Percentiles rank a stretch among this genome's conserved stretches.
Conservation (phyloP, 2,329 filamentous ascomycete genomes). For the Coccinonectria pachysandricola region DNA sequence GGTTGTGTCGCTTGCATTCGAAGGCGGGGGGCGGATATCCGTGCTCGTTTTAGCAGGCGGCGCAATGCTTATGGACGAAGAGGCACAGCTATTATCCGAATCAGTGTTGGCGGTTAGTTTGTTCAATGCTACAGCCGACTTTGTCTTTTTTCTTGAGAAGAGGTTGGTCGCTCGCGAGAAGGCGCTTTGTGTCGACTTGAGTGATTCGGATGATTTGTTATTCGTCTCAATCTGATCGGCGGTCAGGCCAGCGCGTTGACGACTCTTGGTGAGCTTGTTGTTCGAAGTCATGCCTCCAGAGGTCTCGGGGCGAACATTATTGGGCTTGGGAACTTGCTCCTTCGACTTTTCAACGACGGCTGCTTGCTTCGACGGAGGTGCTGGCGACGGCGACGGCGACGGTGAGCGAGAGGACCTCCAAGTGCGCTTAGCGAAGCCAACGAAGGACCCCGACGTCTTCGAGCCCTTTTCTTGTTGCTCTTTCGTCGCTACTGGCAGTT, state of each 20-base stretch:
- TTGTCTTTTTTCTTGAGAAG: constrained; percentile 38
- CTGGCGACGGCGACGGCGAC: constrained; percentile 33
- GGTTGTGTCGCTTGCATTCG: constrained; percentile 29
- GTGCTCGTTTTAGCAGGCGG: constrained; percentile 30
- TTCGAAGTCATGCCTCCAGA: background rate
- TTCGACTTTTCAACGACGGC: constrained; percentile 8
- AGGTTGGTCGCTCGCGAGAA: constrained; percentile 37
- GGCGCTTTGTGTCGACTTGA: constrained; percentile 27
- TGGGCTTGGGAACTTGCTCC: constrained; percentile 14
- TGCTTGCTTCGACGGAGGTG: too few species aligned
- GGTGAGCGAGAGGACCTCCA: constrained; percentile 43
- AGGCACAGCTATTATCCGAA: constrained; percentile 35
- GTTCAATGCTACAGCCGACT: constrained; percentile 30
- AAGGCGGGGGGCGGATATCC: constrained; percentile 28
- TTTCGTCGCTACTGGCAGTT: background rate
- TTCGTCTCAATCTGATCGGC: constrained; percentile 16
- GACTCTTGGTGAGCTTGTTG: constrained; percentile 16
- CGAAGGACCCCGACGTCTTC: constrained; percentile 35
- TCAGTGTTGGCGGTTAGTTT: constrained; percentile 28
- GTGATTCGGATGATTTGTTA: constrained; percentile 22
- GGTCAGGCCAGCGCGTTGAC: constrained; percentile 20
- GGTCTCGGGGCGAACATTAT: constrained; percentile 2
- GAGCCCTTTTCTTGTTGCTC: constrained; percentile 26
- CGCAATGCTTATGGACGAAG: constrained; percentile 35
- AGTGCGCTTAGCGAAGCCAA: constrained; percentile 39